Base-by-base conservation (phyloP, 768 basidiomycete genomes). In the Tubosaeta sp. region DNA sequence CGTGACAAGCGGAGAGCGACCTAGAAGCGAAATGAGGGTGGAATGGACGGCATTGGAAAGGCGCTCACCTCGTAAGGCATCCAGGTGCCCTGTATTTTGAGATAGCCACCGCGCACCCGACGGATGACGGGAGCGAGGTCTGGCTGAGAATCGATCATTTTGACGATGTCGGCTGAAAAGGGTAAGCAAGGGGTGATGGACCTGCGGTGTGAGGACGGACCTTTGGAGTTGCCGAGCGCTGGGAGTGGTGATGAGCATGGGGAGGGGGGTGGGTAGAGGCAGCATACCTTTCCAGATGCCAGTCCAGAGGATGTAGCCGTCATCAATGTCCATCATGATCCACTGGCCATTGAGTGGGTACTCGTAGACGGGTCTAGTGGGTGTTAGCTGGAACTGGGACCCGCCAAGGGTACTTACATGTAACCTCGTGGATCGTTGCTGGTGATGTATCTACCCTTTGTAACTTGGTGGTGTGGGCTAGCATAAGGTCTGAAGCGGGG, bases 271-370 rank as follows among this genome's bases (percentile, higher is more conserved):
- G 17, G 22, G 0, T 4, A 33, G 32, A 42, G 52, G 10, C 5
- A 19, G 55, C 74, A 54, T 53, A 90, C 90, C 91, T 78, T 94
- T 94, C 91, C 91, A 94, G 48, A 94, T 94, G 10, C 90, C 88
- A 1, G 92, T 94, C 91, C 91, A 94, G 16, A 92, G 75, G 52
- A 94, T 85, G 66, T 91, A 93, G 4, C 91, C 91, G 65, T 92
- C 91, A 66, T 94, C 91, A 64, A 90, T 87, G 72, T 94, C 91
- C 82, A 93, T 91, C 91, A 94, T 93, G 63, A 94, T 89, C 88
- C 90, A 91, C 63, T 93, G 90, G 19, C 85, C 87, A 56, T 91
- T 90, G 51, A 94, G 75, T 2, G 88, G 89, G 61, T 92, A 94
- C 66, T 94, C 91, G 63, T 88, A 93, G 11, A 94, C 91, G 12